Evolutionary conservation across 306 rosid species (phyloP), one percentile per base, ranked within the genome.

Genomic region (Ormosia emarginata): DNA sequence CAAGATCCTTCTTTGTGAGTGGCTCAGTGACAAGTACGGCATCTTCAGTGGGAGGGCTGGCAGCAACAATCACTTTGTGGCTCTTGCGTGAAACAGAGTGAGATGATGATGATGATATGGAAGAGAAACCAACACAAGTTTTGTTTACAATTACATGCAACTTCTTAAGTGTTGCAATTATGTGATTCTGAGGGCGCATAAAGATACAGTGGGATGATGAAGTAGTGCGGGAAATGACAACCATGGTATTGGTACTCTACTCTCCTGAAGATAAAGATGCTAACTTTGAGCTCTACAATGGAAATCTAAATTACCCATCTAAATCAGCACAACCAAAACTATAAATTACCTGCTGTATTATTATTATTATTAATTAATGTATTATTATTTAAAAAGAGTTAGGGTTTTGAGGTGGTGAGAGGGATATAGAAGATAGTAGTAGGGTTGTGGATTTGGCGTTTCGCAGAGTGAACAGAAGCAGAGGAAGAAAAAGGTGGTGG

Each of bases 21-120:
- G 98, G 99, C 55, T 83, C 86, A 12, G 99, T 73, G 36, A 64
- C 90, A 83, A 92, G 83, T 3, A 94, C 92, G 39, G 97, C 89
- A 71, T 96, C 98, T 71, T 96, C 99, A 4, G 95, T 92, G 7
- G 99, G 99, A 77, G 98, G 97, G 57, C 99, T 91, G 3, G 99
- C 97, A 67, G 94, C 89, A 64, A 96, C 97, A 84, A 92, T 82
- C 84, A 81, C 72, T 59, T 67, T 55, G 44, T 79, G 74, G 32
- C 87, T 82, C 85, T 58, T 74, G 18, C 44, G 91, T 43, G 81
- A 67, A 49, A 61, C 84, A 37, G 89, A 17, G 43, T 88, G 71
- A 84, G 85, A 76, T 24, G 24, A 24, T 24, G 24, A 24, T 24
- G 24, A 24, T 1, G 1, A 24, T 24, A 24, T 24, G 24, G 24